These are phyloP conservation scores for Seiridium unicorne DNA, from an alignment of 2,329 filamentous ascomycete genomes.

Conservation along the genomic window DNA sequence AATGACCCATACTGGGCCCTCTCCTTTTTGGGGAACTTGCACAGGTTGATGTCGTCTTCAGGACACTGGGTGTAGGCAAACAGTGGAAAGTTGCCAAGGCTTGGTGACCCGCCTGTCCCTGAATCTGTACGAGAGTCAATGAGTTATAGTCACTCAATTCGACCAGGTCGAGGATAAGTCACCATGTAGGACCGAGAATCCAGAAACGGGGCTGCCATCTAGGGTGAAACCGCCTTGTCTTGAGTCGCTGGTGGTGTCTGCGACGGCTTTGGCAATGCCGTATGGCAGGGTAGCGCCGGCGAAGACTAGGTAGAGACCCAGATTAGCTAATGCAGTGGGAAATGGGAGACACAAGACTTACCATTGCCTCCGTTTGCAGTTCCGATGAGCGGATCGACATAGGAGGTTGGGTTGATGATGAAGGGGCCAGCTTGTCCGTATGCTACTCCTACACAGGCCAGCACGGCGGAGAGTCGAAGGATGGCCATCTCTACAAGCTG, in stretches of 20 bases:
- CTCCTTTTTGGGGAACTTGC: slow-evolving; percentile 53
- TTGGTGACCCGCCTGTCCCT: slow-evolving; percentile 57
- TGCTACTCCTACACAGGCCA: background rate
- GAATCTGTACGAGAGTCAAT: slow-evolving; percentile 31
- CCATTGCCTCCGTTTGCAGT: slow-evolving; percentile 43
- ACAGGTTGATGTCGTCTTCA: slow-evolving; percentile 59
- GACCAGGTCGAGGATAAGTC: background rate
- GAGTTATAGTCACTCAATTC: background rate
- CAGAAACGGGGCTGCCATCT: slow-evolving; percentile 46
- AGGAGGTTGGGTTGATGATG: slow-evolving; percentile 33
- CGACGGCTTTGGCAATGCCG: slow-evolving; percentile 54
- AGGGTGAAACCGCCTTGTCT: slow-evolving; percentile 59
- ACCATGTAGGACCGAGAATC: slow-evolving; percentile 56
- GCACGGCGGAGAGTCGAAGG: background rate
- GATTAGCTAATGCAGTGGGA: background rate
- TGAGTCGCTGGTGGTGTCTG: slow-evolving; percentile 51
- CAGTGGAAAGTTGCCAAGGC: slow-evolving; percentile 71
- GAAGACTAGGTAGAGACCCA: slow-evolving; percentile 29
- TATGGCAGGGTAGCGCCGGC: slow-evolving; percentile 36
- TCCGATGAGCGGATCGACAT: slow-evolving; percentile 54
- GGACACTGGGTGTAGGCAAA: slow-evolving; percentile 65
- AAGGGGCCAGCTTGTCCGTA: background rate
- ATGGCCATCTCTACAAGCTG: too few species aligned
- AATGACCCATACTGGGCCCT: slow-evolving; percentile 40
- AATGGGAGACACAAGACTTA: background rate